These are phyloP conservation scores for Cladosporium sp. DNA, from an alignment of 2,329 filamentous ascomycete genomes.

Conservation along the genomic window DNA sequence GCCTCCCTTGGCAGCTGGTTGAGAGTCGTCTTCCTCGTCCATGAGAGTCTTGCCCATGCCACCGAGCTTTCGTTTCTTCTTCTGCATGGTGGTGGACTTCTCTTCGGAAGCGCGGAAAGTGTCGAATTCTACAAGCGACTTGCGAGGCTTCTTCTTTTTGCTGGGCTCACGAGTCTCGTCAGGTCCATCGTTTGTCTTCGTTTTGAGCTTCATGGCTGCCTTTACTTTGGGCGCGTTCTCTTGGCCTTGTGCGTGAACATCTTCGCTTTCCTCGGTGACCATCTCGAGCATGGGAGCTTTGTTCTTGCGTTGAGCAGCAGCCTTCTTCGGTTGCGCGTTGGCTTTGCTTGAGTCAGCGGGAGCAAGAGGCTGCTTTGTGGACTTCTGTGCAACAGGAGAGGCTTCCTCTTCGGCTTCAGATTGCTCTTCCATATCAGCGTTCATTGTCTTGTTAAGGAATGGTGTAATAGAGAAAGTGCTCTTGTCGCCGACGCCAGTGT, in stretches of 20 bases:
- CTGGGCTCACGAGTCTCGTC: conserved; percentile 29
- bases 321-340: conserved; percentile 37
- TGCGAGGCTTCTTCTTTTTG: conserved; percentile 37
- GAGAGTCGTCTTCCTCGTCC: conserved; percentile 36
- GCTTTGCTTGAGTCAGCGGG: conserved; percentile 42
- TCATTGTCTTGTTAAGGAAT: conserved; percentile 74
- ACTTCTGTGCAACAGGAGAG: conserved; percentile 23
- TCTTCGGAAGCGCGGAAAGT: conserved; percentile 32
- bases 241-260: conserved; percentile 32
- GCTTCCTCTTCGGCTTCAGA: conserved; percentile 24
- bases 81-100: conserved; percentile 25
- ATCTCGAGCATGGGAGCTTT: conserved; percentile 38
- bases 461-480: conserved; percentile 92
- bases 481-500: conserved; percentile 70
- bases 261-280: conserved; percentile 42
- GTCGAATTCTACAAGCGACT: conserved; percentile 45
- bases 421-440: conserved; percentile 38
- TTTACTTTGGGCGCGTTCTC: conserved; percentile 33
- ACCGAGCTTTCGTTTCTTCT: conserved; percentile 35
- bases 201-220: conserved; percentile 35
- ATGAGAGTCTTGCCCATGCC: conserved; percentile 36
- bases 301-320: conserved; percentile 35
- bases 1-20: conserved; percentile 22
- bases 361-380: conserved; percentile 40
- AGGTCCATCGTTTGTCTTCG: conserved; percentile 33